Evolutionary conservation across 2,329 filamentous ascomycete species (phyloP).

Genomic region (Pezicula carpinea): DNA sequence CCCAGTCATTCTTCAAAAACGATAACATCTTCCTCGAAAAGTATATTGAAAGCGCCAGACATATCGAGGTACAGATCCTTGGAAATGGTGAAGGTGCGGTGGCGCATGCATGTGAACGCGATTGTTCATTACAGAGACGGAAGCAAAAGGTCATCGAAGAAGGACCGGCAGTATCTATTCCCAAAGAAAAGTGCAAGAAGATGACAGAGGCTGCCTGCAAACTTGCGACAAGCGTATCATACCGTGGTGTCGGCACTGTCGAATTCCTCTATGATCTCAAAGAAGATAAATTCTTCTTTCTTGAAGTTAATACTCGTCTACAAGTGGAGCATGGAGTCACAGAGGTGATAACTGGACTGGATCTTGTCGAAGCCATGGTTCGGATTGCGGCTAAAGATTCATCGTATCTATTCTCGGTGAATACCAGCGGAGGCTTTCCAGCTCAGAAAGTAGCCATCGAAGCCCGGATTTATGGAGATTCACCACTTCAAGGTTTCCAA

Average conservation of each 20-base stretch:
- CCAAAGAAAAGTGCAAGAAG: conserved; percentile 31
- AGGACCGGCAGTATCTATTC: conserved; percentile 34
- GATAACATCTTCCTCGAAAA: conserved; percentile 43
- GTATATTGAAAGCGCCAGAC: conserved; percentile 39
- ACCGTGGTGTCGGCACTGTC: conserved; percentile 54
- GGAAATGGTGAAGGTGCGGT: conserved; percentile 40
- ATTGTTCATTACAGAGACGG: conserved; percentile 46
- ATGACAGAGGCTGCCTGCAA: conserved; percentile 36
- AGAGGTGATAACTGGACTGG: conserved; percentile 37
- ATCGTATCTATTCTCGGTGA: conserved; percentile 3
- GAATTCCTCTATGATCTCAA: conserved; percentile 53
- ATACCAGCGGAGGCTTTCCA: conserved; percentile 32
- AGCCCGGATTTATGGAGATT: conserved; percentile 68
- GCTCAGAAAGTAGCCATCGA: conserved; percentile 62
- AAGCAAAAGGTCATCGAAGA: conserved; percentile 50
- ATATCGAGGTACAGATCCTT: conserved; percentile 47
- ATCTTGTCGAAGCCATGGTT: conserved; percentile 31
- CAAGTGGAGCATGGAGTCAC: conserved; percentile 38
- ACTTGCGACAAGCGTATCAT: conserved; percentile 38
- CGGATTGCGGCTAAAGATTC: conserved; percentile 40
- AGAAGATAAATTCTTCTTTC: conserved; percentile 39
- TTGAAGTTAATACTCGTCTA: conserved; percentile 43
- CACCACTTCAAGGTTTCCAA: conserved; percentile 58
- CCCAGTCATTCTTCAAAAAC: conserved; percentile 43
- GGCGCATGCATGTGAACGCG: conserved; percentile 39